Percentiles rank a stretch among this genome's conserved stretches.
Conservation (phyloP, 2,329 filamentous ascomycete genomes). For the Trichoderma gracile region DNA sequence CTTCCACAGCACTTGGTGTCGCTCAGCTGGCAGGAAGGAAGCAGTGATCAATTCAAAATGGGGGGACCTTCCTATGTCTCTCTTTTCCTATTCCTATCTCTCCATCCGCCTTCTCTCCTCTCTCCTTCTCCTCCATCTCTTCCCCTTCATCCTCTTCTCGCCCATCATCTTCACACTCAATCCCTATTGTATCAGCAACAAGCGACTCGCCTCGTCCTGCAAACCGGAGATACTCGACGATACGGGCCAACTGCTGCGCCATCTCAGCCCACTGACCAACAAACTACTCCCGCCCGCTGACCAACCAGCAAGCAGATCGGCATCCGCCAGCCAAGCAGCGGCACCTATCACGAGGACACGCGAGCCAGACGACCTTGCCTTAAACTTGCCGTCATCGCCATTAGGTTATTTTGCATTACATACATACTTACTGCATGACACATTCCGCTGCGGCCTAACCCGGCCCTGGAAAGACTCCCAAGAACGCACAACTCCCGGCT, state of each 20-base stretch:
- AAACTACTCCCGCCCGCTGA: constrained; percentile 13
- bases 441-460: background rate
- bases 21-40: background rate
- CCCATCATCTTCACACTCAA: background rate
- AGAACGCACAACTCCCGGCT: background rate
- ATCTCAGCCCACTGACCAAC: constrained; percentile 4
- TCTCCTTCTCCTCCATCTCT: background rate
- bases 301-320: constrained; percentile 19
- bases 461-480: background rate
- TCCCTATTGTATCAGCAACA: background rate
- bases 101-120: background rate
- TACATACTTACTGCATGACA: too few relatives aligned
- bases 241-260: constrained; percentile 18
- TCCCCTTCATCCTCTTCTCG: background rate
- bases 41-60: background rate
- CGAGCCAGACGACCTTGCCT: constrained; percentile 20
- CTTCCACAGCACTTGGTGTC: background rate
- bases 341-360: constrained; percentile 24
- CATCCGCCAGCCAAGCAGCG: constrained; percentile 16
- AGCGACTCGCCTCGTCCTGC: background rate
- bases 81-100: background rate
- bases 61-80: background rate
- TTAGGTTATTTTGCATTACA: too few relatives aligned
- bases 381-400: background rate
- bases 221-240: constrained; percentile 1